phyloP scores from a whole-genome alignment of 2,329 filamentous ascomycete species.

The Ophiostoma angusticollis region DNA sequence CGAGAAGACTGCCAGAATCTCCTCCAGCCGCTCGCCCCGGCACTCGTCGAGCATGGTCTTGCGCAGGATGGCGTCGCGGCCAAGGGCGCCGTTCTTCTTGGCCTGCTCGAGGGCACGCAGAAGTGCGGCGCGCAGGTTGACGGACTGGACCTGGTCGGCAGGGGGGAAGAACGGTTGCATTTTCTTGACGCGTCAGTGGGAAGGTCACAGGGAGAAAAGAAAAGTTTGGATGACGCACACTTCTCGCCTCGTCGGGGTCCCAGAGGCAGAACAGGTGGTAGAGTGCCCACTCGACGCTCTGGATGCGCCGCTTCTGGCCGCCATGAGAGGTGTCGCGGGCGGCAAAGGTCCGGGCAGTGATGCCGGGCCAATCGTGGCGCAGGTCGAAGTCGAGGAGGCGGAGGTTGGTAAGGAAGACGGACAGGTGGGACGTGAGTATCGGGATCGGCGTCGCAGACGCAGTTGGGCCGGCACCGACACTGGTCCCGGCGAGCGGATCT shows the following conservation, averaged over 20 bases:
- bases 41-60: slow-evolving; percentile 98
- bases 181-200: slow-evolving; percentile 49
- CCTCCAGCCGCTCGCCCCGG: slow-evolving; percentile 79
- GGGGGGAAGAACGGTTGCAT: slow-evolving; percentile 84
- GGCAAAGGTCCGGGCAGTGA: slow-evolving; percentile 58
- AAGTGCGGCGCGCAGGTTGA: slow-evolving; percentile 76
- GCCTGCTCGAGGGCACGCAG: slow-evolving; percentile 69
- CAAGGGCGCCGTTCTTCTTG: slow-evolving; percentile 77
- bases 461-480: neutral
- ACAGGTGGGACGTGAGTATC: slow-evolving; percentile 35
- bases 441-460: neutral
- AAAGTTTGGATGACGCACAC: slow-evolving; percentile 34
- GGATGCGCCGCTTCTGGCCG: slow-evolving; percentile 72
- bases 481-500: neutral
- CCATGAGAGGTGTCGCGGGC: slow-evolving; percentile 51
- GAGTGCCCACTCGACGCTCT: slow-evolving; percentile 80
- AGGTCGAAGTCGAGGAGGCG: slow-evolving; percentile 70
- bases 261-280: slow-evolving; percentile 76
- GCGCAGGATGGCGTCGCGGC: slow-evolving; percentile 65
- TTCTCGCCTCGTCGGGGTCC: slow-evolving; percentile 62
- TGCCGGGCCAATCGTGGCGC: slow-evolving; percentile 65
- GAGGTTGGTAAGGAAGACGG: slow-evolving; percentile 70
- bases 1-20: slow-evolving; percentile 74
- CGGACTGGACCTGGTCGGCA: slow-evolving; percentile 75
- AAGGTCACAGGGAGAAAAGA: neutral